Conservation (phyloP, 352 stramenopile species). For the Phytophthora cactorum region DNA sequence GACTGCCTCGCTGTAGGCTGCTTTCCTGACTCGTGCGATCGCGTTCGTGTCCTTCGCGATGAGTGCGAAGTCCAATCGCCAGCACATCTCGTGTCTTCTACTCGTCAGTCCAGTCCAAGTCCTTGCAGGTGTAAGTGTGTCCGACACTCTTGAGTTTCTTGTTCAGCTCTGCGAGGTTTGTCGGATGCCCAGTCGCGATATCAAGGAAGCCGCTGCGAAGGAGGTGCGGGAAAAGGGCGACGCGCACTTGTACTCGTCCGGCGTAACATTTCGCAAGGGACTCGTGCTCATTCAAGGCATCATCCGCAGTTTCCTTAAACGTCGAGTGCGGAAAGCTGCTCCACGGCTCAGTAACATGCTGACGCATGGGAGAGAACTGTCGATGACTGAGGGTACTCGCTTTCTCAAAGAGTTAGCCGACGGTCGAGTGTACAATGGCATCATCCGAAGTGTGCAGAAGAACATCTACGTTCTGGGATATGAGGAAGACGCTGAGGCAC, state of each 20-base stretch:
- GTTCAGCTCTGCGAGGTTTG: constrained; percentile 74
- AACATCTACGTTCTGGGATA: constrained; percentile 67
- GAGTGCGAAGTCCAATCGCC: constrained; percentile 40
- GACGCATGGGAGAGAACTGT: constrained; percentile 15
- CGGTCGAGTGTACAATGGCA: constrained; percentile 68
- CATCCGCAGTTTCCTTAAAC: constrained; percentile 74
- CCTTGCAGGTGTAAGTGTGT: constrained; percentile 66
- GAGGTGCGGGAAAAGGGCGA: constrained; percentile 74
- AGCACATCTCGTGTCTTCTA: constrained; percentile 68
- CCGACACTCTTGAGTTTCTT: constrained; percentile 79
- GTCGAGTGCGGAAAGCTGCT: constrained; percentile 39
- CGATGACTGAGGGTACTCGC: constrained; percentile 59
- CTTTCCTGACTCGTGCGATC: constrained; percentile 78
- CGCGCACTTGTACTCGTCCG: constrained; percentile 69
- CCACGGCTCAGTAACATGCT: neutral
- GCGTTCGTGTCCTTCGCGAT: constrained; percentile 77
- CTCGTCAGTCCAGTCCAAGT: constrained; percentile 88
- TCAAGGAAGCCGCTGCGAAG: constrained; percentile 58
- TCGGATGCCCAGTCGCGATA: constrained; percentile 47
- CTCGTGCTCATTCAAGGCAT: constrained; percentile 75
- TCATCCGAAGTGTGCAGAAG: constrained; percentile 53
- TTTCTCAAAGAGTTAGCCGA: constrained; percentile 81
- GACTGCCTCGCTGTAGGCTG: constrained; percentile 41
- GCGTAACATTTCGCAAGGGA: constrained; percentile 75
- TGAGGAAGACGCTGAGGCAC: constrained; percentile 58